These are phyloP conservation scores for Exophiala aquamarina DNA, from an alignment of 2,329 filamentous ascomycete species.

Conservation along the genomic window DNA sequence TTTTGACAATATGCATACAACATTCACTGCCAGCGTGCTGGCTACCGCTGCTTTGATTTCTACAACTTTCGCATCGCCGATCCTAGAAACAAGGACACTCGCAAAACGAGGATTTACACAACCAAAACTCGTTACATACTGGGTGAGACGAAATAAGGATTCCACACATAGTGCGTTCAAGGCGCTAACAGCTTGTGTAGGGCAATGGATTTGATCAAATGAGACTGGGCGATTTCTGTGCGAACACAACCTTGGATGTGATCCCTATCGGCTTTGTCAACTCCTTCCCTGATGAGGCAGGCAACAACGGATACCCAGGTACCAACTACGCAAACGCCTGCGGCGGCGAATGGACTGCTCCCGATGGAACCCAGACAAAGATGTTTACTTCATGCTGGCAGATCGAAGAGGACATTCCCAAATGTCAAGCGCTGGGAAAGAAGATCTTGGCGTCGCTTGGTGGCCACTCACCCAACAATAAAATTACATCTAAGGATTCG, in stretches of 20 bases:
- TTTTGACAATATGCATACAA: constrained; percentile 21
- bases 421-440: constrained; percentile 67
- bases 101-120: constrained; percentile 1
- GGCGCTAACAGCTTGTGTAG: constrained; percentile 29
- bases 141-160: constrained; percentile 37
- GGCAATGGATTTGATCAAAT: constrained; percentile 54
- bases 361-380: constrained; percentile 32
- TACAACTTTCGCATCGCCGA: constrained; percentile 36
- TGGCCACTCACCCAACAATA: constrained; percentile 67
- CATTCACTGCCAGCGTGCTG: constrained; percentile 24
- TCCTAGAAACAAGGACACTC: constrained; percentile 33
- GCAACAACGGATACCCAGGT: constrained; percentile 47
- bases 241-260: constrained; percentile 53
- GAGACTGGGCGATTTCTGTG: constrained; percentile 52
- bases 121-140: constrained; percentile 55
- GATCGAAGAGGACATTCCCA: constrained; percentile 47
- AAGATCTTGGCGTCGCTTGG: constrained; percentile 72
- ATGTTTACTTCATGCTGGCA: constrained; percentile 46
- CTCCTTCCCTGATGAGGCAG: constrained; percentile 48
- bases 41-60: constrained; percentile 24
- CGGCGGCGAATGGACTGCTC: constrained; percentile 34
- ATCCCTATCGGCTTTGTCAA: constrained; percentile 59
- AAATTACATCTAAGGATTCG: constrained; percentile 55
- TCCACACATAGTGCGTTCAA: too few species aligned
- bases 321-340: constrained; percentile 61